These are phyloP conservation scores for Botrytis galanthina DNA, from an alignment of 2,329 filamentous ascomycete genomes.

Conservation along the genomic window DNA sequence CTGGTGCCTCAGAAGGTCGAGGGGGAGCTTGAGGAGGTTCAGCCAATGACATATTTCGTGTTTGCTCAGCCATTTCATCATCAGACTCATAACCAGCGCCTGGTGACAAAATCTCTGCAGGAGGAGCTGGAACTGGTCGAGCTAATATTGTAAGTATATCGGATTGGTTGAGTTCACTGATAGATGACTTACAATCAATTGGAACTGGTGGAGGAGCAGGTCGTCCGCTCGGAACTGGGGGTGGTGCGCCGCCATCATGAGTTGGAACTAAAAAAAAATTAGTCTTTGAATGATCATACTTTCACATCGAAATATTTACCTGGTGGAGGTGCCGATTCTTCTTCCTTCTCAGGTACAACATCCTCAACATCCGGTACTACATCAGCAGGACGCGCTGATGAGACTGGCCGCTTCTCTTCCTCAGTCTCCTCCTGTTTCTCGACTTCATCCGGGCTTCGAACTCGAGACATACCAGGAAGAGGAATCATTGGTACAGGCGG, in stretches of 20 bases:
- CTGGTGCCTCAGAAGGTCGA: conserved; percentile 40
- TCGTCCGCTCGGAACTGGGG: conserved; percentile 44
- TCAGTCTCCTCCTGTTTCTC: conserved; percentile 38
- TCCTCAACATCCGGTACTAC: conserved; percentile 57
- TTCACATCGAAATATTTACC: conserved; percentile 23
- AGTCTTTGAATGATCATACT: neutral
- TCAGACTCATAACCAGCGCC: conserved; percentile 83
- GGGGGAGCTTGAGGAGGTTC: conserved; percentile 48
- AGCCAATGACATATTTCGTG: conserved; percentile 45
- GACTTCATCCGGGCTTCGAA: conserved; percentile 49
- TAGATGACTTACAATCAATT: conserved; percentile 56
- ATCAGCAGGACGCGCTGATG: conserved; percentile 42
- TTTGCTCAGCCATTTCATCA: conserved; percentile 70
- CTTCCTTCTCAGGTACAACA: conserved; percentile 37
- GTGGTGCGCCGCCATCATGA: conserved; percentile 32
- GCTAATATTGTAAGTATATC: conserved; percentile 47
- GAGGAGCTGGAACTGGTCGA: conserved; percentile 58
- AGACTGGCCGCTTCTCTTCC: conserved; percentile 50
- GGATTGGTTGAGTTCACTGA: neutral
- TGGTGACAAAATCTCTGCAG: conserved; percentile 58
- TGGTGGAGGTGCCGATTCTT: conserved; percentile 40
- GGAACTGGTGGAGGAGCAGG: conserved; percentile 58
- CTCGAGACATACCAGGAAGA: conserved; percentile 68
- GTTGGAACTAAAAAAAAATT: conserved; percentile 33
- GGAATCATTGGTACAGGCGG: conserved; percentile 61